Evolutionary conservation across 805 yeast species (phyloP).

Genomic region (Sugiyamaella lignohabitans): DNA sequence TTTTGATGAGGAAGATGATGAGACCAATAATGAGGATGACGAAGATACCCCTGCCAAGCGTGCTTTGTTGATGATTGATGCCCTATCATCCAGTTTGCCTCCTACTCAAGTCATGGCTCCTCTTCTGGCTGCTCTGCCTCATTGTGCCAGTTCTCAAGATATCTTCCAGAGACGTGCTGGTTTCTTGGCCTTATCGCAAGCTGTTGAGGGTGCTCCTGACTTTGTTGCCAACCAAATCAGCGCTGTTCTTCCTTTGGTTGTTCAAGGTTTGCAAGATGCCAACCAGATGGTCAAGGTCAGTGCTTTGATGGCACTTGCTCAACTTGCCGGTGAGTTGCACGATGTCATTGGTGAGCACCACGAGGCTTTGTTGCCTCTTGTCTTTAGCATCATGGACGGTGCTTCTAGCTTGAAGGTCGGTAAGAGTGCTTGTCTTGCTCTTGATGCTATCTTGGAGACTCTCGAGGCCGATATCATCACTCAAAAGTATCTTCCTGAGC

Average conservation of each 20-base stretch:
- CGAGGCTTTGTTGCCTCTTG: conserved; percentile 73
- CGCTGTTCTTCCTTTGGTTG: conserved; percentile 63
- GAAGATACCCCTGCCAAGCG: conserved; percentile 73
- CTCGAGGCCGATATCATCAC: conserved; percentile 82
- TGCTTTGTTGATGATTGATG: conserved; percentile 73
- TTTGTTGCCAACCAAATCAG: conserved; percentile 69
- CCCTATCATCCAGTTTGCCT: conserved; percentile 77
- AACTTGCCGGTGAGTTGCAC: conserved; percentile 76
- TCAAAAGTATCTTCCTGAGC: conserved; percentile 69
- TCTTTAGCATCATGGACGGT: conserved; percentile 78
- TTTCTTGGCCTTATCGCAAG: conserved; percentile 69
- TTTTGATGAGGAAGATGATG: conserved; percentile 66
- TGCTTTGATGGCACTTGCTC: conserved; percentile 74
- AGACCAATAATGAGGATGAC: conserved; percentile 89
- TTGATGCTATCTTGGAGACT: conserved; percentile 88
- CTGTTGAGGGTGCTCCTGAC: conserved; percentile 93
- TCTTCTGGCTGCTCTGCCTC: conserved; percentile 54
- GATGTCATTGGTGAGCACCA: conserved; percentile 81
- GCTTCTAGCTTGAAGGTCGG: conserved; percentile 79
- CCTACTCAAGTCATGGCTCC: conserved; percentile 88
- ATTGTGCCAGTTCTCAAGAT: conserved; percentile 45
- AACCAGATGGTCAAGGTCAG: conserved; percentile 75
- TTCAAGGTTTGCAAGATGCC: conserved; percentile 69
- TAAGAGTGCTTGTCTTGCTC: conserved; percentile 83
- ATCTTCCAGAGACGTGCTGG: conserved; percentile 79